Percentiles rank a stretch among this genome's conserved stretches.
phyloP scores from a whole-genome alignment of 768 basidiomycete species.

The Russula brevipes region DNA sequence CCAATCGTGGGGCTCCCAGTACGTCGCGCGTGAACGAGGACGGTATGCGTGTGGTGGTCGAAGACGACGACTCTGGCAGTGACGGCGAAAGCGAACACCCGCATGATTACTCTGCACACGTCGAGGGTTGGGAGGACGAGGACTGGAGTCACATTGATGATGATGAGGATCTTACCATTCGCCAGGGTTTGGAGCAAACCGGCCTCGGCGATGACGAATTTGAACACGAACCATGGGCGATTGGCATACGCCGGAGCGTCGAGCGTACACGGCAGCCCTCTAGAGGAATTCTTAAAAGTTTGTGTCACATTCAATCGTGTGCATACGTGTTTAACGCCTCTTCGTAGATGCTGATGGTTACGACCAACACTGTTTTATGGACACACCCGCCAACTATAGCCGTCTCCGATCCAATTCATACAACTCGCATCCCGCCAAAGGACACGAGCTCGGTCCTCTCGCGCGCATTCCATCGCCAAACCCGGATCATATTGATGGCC shows the following conservation, averaged over 20 bases:
- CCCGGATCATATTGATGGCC: conserved; percentile 82
- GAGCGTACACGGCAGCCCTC: conserved; percentile 62
- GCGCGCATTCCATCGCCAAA: conserved; percentile 80
- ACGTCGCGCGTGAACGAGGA: conserved; percentile 53
- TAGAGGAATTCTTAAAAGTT: conserved; percentile 89
- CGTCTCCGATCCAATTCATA: conserved; percentile 83
- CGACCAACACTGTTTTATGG: conserved; percentile 53
- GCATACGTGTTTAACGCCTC: not conserved
- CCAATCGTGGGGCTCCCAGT: conserved; percentile 45
- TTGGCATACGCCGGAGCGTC: conserved; percentile 63
- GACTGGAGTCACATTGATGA: conserved; percentile 67
- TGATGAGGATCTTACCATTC: conserved; percentile 71
- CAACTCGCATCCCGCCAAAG: conserved; percentile 47
- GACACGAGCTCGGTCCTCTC: conserved; percentile 64
- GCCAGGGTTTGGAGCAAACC: conserved; percentile 49
- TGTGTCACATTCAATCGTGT: conserved; percentile 20
- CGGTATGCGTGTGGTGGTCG: conserved; percentile 57
- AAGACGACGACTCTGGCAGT: conserved; percentile 56
- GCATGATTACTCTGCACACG: conserved; percentile 35
- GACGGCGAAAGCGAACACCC: conserved; percentile 43
- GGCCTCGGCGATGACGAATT: conserved; percentile 48
- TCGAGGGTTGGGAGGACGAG: conserved; percentile 73
- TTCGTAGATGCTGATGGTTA: conserved; percentile 65
- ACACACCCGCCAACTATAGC: conserved; percentile 39
- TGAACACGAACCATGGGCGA: conserved; percentile 74